phyloP scores from a whole-genome alignment of 225 moss, liverwort and hornwort genomes.

The Thuidium tamariscinum region DNA sequence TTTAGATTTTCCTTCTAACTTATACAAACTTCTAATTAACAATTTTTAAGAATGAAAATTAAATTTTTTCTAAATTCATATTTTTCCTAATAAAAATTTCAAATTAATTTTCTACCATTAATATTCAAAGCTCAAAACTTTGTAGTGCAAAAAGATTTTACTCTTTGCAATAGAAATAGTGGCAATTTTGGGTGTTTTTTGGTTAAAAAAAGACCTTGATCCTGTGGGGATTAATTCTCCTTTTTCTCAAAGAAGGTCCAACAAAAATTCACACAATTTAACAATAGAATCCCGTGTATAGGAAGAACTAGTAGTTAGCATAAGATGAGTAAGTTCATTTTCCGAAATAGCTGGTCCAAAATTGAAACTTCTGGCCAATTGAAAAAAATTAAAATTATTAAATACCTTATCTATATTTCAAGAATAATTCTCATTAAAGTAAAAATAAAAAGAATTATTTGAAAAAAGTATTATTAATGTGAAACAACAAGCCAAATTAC shows the following conservation, averaged over 20 bases:
- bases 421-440: neutral
- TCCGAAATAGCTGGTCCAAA: rapidly evolving
- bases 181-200: no score
- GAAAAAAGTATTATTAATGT: neutral
- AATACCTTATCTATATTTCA: neutral
- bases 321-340: neutral
- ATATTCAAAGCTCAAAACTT: no score
- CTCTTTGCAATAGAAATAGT: no score
- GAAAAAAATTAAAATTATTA: neutral
- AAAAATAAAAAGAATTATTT: neutral
- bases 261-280: neutral
- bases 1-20: no score
- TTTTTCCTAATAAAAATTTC: no score
- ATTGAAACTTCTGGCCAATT: neutral
- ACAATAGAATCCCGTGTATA: rapidly evolving
- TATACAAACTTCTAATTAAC: no score
- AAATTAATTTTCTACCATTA: no score
- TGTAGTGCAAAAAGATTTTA: no score
- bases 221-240: no score
- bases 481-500: neutral
- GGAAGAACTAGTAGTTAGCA: rapidly evolving
- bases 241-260: rapidly evolving
- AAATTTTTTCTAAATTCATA: no score
- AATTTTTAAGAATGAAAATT: no score
- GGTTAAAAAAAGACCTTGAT: no score